Evolutionary conservation across 179 eudicot genomes (phyloP), one percentile per base, ranked within the genome.

Genomic region (Heliamphora pulchella): DNA sequence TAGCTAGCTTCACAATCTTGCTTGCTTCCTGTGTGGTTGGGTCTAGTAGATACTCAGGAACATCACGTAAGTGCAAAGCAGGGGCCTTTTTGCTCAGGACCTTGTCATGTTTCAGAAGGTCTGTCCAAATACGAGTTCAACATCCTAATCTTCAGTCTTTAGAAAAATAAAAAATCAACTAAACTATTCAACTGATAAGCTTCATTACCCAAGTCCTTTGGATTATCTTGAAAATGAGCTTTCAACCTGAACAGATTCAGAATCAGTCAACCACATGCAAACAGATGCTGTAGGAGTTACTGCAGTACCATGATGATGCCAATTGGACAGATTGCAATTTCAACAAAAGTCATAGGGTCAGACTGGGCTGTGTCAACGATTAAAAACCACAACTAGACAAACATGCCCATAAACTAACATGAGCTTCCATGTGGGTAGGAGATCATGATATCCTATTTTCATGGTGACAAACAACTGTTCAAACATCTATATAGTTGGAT

Each of bases 61-160:
- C 92, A 84, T 91, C 85, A 8, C 94, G 94, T 71, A 94, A 82
- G 82, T 94, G 98, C 22, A 84, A 68, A 70, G 97, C 89, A 41
- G 97, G 94, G 47, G 86, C 84, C 84, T 92, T 94, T 86, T 96
- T 96, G 88, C 99, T 94, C 73, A 96, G 86, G 72, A 84, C 83
- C 84, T 94, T 92, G 84, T 94, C 98, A 61, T 96, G 99, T 84
- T 92, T 96, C 86, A 94, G 78, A 81, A 96, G 93, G 86, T 91
- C 99, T 94, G 82, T 13, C 79, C 66, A 83, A 74, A n/a, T 54
- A 68, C 20, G 55, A 22, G 22, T 50, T 68, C 73, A 83, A 46
- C n/a, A 63, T 58, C n/a, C 50, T 7, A 76, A n/a, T 18, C 64
- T 51, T 66, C 47, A 57, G 65, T 22, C 31, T 47, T 6, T 46